Conservation (phyloP, 208 protist species). For the Wallacemonas sp. region DNA sequence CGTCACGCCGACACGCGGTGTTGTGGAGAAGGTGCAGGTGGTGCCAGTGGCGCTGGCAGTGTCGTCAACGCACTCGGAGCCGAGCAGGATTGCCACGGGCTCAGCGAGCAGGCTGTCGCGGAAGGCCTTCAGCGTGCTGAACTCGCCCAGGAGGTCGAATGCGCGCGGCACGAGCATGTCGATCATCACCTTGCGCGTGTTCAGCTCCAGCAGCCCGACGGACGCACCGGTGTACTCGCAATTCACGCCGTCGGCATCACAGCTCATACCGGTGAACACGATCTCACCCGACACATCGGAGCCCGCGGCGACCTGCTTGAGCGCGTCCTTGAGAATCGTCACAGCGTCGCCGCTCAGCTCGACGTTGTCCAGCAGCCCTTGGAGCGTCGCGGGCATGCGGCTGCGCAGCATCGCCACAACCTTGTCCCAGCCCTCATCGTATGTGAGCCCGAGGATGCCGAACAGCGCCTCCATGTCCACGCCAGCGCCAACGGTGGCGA, state of each 20-base stretch:
- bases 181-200: background rate
- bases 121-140: background rate
- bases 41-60: background rate
- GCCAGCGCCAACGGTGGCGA: background rate
- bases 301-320: constrained; percentile 1
- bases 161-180: constrained; percentile 8
- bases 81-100: background rate
- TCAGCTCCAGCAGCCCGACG: background rate
- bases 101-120: background rate
- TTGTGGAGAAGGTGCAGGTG: constrained; percentile 5
- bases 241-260: background rate
- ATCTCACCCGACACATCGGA: background rate
- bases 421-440: constrained; percentile 1
- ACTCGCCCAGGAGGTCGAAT: background rate
- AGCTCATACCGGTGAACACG: background rate
- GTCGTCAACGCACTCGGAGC: too few species aligned
- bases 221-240: background rate
- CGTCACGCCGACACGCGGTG: background rate
- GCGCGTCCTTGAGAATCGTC: background rate
- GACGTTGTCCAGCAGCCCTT: background rate
- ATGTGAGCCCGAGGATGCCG: background rate
- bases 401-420: constrained; percentile 1
- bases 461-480: background rate
- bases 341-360: constrained; percentile 1
- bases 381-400: background rate